Evolutionary conservation across 495 filamentous ascomycete genomes (phyloP).

Genomic region (Talaromyces ruber): DNA sequence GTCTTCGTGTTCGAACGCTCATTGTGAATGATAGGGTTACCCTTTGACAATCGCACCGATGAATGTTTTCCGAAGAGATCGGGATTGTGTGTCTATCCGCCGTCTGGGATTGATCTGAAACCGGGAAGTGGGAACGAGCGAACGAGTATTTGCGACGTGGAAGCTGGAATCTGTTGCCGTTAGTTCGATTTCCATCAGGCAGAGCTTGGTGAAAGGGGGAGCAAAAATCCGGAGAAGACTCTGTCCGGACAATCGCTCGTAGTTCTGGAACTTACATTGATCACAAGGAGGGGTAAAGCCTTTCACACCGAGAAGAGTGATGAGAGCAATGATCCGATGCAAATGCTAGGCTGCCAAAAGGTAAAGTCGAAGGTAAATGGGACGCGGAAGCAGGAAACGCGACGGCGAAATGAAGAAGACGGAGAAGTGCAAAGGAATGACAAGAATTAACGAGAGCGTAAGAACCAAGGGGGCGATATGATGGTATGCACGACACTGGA

Average conservation of each 20-base stretch:
- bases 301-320: not conserved
- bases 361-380: not conserved
- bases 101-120: not conserved
- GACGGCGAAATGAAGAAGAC: not conserved
- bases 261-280: not conserved
- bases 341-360: not conserved
- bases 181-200: not conserved
- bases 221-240: not conserved
- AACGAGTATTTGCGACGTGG: not conserved
- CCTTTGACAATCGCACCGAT: not conserved
- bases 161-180: not conserved
- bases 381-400: not conserved
- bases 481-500: not conserved
- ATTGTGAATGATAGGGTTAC: conserved; percentile 20
- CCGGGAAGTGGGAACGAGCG: not conserved
- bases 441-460: not conserved
- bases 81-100: not conserved
- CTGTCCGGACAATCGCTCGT: not conserved
- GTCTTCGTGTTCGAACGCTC: conserved; percentile 33
- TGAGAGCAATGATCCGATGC: not conserved
- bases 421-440: not conserved
- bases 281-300: not conserved
- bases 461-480: not conserved
- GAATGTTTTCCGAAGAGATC: not conserved
- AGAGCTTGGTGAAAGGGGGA: not conserved